Evolutionary conservation across 768 basidiomycete genomes (phyloP).

Genomic region (Coprinopsis cinerea): DNA sequence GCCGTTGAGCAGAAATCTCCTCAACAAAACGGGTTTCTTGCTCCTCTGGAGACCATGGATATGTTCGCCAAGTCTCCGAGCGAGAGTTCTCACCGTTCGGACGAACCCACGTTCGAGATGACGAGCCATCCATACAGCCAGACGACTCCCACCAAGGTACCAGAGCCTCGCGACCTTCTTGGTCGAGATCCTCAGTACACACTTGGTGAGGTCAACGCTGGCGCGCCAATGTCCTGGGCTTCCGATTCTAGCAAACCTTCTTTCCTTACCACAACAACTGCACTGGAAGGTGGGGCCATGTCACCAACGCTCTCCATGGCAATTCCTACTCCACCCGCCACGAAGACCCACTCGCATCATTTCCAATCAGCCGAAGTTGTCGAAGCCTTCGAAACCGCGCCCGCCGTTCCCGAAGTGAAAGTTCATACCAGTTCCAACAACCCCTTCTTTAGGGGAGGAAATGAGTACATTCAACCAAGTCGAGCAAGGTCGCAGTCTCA

Average conservation of each 20-base stretch:
- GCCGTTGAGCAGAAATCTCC: background rate
- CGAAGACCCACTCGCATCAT: constrained; percentile 42
- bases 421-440: constrained; percentile 36
- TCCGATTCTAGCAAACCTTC: constrained; percentile 46
- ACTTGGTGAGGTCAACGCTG: constrained; percentile 25
- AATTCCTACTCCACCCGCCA: constrained; percentile 58
- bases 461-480: constrained; percentile 17
- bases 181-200: constrained; percentile 23
- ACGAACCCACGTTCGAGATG: constrained; percentile 34
- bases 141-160: constrained; percentile 40
- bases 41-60: constrained; percentile 49
- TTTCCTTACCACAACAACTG: constrained; percentile 42
- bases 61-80: constrained; percentile 66
- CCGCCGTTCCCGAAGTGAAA: too few species aligned
- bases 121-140: constrained; percentile 48
- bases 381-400: constrained; percentile 20
- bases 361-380: constrained; percentile 53
- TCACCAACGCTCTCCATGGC: constrained; percentile 46
- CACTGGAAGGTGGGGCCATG: constrained; percentile 35
- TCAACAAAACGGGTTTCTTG: constrained; percentile 19
- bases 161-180: constrained; percentile 39
- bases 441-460: constrained; percentile 32
- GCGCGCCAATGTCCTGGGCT: constrained; percentile 46
- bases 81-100: constrained; percentile 20
- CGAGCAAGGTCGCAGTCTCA: constrained; percentile 4